Percentiles rank a stretch among this genome's conserved stretches.
Evolutionary conservation across 1,284 basidiomycete species (phyloP).

Genomic region (Golubevia pallescens): DNA sequence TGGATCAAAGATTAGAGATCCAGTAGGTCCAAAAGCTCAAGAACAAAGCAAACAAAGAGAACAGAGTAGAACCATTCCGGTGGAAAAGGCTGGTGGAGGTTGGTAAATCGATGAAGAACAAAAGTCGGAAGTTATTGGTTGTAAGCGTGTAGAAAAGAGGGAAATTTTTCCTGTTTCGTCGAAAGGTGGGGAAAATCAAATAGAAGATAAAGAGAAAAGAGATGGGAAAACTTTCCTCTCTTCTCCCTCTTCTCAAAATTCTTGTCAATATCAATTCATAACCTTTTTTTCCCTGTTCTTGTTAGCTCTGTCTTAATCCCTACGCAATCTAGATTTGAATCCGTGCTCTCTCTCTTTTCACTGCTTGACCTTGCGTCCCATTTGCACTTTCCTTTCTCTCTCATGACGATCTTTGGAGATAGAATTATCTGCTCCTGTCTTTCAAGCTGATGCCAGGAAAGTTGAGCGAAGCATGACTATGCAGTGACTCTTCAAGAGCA

Average conservation of each 20-base stretch:
- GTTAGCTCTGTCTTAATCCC: background rate
- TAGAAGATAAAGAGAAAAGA: background rate
- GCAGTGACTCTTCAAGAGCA: too few species aligned
- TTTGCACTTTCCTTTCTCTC: slow-evolving; percentile 7
- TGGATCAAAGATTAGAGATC: slow-evolving; percentile 25
- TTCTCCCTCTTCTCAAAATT: background rate
- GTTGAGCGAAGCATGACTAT: slow-evolving; percentile 3
- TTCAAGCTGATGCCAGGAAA: slow-evolving; percentile 2
- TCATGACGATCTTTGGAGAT: background rate
- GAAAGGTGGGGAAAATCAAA: too few species aligned
- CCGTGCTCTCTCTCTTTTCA: background rate
- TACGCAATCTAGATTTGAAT: slow-evolving; percentile 1
- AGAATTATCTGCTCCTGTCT: background rate
- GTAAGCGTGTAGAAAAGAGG: background rate
- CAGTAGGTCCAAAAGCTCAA: slow-evolving; percentile 39
- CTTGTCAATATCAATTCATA: background rate
- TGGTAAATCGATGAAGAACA: slow-evolving; percentile 22
- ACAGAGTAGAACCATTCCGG: slow-evolving; percentile 45
- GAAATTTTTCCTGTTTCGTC: background rate
- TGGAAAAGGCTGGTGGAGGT: slow-evolving; percentile 51
- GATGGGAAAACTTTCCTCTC: background rate
- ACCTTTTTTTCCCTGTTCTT: background rate
- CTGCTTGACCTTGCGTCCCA: background rate
- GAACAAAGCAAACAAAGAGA: slow-evolving; percentile 38
- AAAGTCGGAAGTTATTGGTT: background rate